A percentile compares a stretch with the other conserved stretches of the same genome.
These are phyloP conservation scores for Penicillium sp. DNA, from an alignment of 2,329 filamentous ascomycete genomes.

Conservation along the genomic window DNA sequence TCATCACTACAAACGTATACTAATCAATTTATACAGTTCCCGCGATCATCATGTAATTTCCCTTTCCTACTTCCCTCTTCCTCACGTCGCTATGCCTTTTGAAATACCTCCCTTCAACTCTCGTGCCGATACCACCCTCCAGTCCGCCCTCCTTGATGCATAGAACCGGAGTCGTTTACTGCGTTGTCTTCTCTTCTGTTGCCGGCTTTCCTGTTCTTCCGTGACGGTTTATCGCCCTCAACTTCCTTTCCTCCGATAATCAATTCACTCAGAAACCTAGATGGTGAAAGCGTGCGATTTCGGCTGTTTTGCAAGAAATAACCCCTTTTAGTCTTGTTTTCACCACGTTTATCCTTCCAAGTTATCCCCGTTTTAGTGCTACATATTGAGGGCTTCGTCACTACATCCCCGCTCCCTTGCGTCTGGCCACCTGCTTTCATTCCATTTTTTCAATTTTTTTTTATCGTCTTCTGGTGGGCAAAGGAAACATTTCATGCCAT, in stretches of 20 bases:
- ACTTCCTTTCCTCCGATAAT: constrained; percentile 19
- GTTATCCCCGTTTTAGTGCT: constrained; percentile 8
- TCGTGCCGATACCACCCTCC: constrained; percentile 26
- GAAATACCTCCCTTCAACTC: constrained; percentile 21
- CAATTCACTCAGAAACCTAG: constrained; percentile 31
- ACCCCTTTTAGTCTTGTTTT: constrained; percentile 22
- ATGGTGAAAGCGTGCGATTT: constrained; percentile 29
- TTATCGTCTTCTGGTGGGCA: constrained; percentile 20
- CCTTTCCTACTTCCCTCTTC: constrained; percentile 10
- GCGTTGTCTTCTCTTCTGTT: constrained; percentile 29
- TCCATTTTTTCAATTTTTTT: constrained; percentile 10
- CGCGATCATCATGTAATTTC: constrained; percentile 50
- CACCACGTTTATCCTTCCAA: constrained; percentile 9
- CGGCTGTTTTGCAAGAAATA: constrained; percentile 21
- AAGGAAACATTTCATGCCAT: constrained; percentile 30
- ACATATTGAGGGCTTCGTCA: constrained; percentile 6
- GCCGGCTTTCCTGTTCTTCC: constrained; percentile 18
- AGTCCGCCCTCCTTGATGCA: constrained; percentile 31
- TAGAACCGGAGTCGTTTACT: constrained; percentile 40
- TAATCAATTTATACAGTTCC: constrained; percentile 36
- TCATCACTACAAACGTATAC: background rate
- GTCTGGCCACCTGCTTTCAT: constrained; percentile 7
- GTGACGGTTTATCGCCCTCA: constrained; percentile 17
- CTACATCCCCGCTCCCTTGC: constrained; percentile 18
- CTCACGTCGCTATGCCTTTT: constrained; percentile 31